Evolutionary conservation across 805 yeast species (phyloP).

Genomic region (Pichia manshurica): DNA sequence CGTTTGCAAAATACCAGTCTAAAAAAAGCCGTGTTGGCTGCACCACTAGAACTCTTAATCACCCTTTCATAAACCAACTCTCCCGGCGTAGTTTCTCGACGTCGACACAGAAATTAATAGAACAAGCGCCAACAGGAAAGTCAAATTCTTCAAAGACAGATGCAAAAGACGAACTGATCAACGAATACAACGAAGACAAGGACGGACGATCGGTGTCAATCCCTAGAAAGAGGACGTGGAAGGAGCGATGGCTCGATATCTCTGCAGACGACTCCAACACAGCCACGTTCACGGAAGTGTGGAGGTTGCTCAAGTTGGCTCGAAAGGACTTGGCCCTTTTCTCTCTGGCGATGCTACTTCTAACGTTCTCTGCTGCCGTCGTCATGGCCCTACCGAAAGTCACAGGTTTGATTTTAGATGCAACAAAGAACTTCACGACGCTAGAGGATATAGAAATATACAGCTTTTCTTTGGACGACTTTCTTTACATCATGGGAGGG

Average conservation of each 20-base stretch:
- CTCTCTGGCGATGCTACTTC: constrained; percentile 37
- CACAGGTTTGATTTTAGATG: constrained; percentile 50
- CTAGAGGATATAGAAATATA: constrained; percentile 32
- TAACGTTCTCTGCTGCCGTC: constrained; percentile 42
- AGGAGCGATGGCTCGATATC: constrained; percentile 27
- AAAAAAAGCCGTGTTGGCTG: too few species aligned
- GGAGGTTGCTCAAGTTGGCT: constrained; percentile 38
- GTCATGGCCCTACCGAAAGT: constrained; percentile 51
- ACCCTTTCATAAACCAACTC: background rate
- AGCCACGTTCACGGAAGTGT: constrained; percentile 34
- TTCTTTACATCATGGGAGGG: constrained; percentile 54
- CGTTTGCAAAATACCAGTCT: too few species aligned
- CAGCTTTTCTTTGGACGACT: constrained; percentile 59
- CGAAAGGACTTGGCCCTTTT: constrained; percentile 41
- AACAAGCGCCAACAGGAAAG: background rate
- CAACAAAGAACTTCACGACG: constrained; percentile 33
- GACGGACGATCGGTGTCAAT: background rate
- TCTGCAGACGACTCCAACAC: constrained; percentile 29
- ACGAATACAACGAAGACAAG: background rate
- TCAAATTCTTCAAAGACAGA: too few species aligned
- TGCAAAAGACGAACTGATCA: background rate
- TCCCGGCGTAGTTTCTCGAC: background rate
- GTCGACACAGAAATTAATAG: background rate
- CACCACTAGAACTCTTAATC: too few species aligned
- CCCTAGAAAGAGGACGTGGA: constrained; percentile 18